Base-by-base conservation (phyloP, 805 yeast species). In the Pichia insulana region DNA sequence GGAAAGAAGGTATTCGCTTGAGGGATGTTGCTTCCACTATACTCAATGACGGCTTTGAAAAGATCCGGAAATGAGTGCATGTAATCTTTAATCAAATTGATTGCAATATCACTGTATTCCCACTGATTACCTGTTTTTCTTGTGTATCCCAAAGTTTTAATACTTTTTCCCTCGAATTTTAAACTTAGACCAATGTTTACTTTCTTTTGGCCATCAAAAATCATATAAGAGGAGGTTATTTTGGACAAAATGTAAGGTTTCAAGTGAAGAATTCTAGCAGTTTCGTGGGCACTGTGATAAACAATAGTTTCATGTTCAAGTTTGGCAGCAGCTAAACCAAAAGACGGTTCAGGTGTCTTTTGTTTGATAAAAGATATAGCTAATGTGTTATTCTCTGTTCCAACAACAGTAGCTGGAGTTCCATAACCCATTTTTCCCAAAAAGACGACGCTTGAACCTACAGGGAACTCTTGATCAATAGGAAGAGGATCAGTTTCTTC, bases 361-460 rank as follows among this genome's bases (percentile, higher is more conserved):
- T 71, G 67, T 47, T 70, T 71, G 13, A 72, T 66, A 15, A 89
- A 80, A 43, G 79, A 73, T 27, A 75, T 47, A 17, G 69, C 67
- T 44, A 83, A 62, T 30, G 50, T 56, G 15, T 47, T 50, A 25
- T 52, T 48, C 26, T 68, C 69, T 54, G 81, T 76, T 0, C 84
- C 90, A 37, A 72, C 73, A 36, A 84, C 73, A 18, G 67, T 67
- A 4, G 87, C 85, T 35, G 83, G 78, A 5, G 86, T 74, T 42
- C 98, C 97, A 58, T 86, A 92, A 2, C 89, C 94, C 60, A 79
- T 78, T 22, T 80, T 86, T 37, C 97, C 95, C 47, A 92, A 67
- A 57, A 85, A 85, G 8, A 90, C 75, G 22, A 80, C 89, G 40
- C 77, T 74, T 0, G 83, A 71, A 13, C 74, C 80, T 4, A 71